A percentile compares a stretch with the other conserved stretches of the same genome.
Conservation (phyloP, 352 stramenopile genomes). For the Phytophthora fragariae region DNA sequence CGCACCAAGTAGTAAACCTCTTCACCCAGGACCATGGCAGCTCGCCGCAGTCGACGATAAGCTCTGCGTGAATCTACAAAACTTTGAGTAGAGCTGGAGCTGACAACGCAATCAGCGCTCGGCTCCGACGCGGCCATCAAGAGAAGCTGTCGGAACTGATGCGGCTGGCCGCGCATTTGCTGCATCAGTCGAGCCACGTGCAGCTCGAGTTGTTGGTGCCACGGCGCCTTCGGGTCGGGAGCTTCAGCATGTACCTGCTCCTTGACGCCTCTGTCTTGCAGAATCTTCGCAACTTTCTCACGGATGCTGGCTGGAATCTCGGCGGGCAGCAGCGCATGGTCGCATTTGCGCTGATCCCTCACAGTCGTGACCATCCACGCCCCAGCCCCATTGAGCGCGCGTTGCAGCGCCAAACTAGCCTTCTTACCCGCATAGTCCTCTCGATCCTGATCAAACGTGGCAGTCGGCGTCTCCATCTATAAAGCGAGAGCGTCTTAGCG, state of each 20-base stretch:
- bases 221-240: constrained; percentile 34
- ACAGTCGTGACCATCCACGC: constrained; percentile 32
- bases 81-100: neutral
- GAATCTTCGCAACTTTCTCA: constrained; percentile 33
- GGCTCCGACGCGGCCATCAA: constrained; percentile 38
- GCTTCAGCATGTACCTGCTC: constrained; percentile 21
- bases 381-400: constrained; percentile 15
- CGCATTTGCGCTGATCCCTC: constrained; percentile 39
- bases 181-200: constrained; percentile 58
- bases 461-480: constrained; percentile 18
- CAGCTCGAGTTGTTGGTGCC: constrained; percentile 52
- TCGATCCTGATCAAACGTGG: constrained; percentile 12
- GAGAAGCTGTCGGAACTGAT: constrained; percentile 48
- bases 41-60: constrained; percentile 47
- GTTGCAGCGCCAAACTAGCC: constrained; percentile 28
- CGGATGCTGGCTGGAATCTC: constrained; percentile 32
- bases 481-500: neutral
- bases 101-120: constrained; percentile 18
- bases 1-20: constrained; percentile 52
- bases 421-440: constrained; percentile 20
- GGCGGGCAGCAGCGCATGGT: constrained; percentile 27
- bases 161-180: constrained; percentile 44
- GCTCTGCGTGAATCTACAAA: constrained; percentile 38
- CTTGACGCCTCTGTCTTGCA: constrained; percentile 25
- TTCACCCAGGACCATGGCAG: constrained; percentile 52